phyloP scores from a whole-genome alignment of 257 asterid genomes.

The Plantago elongata region DNA sequence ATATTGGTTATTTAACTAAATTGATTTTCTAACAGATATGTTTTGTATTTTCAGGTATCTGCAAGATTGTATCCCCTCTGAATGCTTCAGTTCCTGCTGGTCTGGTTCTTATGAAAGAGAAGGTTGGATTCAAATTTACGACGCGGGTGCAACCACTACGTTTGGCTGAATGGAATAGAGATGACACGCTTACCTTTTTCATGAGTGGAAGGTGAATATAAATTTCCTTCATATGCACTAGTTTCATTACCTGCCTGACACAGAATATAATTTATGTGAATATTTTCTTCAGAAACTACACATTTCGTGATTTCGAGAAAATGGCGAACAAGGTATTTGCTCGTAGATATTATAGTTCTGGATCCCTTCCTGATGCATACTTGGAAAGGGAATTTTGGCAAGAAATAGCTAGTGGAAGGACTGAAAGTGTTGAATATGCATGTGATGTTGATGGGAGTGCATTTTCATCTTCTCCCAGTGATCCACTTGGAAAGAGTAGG shows the following conservation, averaged over 20 bases:
- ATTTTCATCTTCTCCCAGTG: conserved; percentile 80
- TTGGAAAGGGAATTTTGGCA: conserved; percentile 98
- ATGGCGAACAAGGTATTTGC: conserved; percentile 96
- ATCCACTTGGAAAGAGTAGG: conserved; percentile 85
- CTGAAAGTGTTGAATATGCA: conserved; percentile 99
- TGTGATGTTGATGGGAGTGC: conserved; percentile 99
- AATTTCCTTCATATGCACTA: conserved; percentile 15
- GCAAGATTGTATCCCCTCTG: conserved; percentile 95
- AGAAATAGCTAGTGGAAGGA: conserved; percentile 93
- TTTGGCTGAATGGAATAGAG: conserved; percentile 87
- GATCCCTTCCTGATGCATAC: conserved; percentile 83
- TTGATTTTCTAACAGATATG: not conserved
- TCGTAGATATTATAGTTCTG: conserved; percentile 83
- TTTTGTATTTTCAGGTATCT: conserved; percentile 58
- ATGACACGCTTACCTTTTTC: conserved; percentile 86
- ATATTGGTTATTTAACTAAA: not conserved
- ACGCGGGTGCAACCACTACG: conserved; percentile 99
- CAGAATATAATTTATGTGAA: conserved; percentile 20
- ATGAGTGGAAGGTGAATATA: conserved; percentile 87
- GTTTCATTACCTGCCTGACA: conserved; percentile 17
- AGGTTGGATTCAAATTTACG: conserved; percentile 82
- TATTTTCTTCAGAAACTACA: conserved; percentile 68
- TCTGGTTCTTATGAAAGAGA: conserved; percentile 83
- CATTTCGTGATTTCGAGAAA: conserved; percentile 97
- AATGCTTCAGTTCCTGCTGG: conserved; percentile 96